These are phyloP conservation scores for Ramaria sp. DNA, from an alignment of 768 basidiomycete species.

Conservation along the genomic window DNA sequence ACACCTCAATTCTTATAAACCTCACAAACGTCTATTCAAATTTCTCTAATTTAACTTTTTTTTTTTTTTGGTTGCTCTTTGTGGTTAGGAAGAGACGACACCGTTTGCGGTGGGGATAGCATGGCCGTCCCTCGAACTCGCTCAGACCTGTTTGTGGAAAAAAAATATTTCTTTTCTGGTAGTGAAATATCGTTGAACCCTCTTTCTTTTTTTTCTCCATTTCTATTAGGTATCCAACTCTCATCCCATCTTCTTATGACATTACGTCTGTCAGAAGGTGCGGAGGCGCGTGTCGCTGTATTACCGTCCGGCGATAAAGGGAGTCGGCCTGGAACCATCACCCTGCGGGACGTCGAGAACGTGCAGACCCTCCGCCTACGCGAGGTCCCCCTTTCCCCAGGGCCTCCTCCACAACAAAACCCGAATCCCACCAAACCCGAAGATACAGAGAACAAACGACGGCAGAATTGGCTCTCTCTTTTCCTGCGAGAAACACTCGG, in stretches of 20 bases:
- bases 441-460: slow-evolving; percentile 7
- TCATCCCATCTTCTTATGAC: slow-evolving; percentile 52
- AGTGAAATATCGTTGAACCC: too few species aligned
- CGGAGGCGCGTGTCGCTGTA: slow-evolving; percentile 37
- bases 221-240: slow-evolving; percentile 37
- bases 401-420: slow-evolving; percentile 9
- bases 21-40: too few species aligned
- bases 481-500: slow-evolving; percentile 59
- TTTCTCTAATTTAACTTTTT: too few species aligned
- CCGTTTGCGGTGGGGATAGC: slow-evolving; percentile 55
- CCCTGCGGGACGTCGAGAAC: slow-evolving; percentile 36
- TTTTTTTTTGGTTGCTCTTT: too few species aligned
- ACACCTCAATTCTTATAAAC: too few species aligned
- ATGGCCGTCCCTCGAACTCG: slow-evolving; percentile 64
- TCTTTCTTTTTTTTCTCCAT: slow-evolving; percentile 9
- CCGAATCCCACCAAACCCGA: slow-evolving; percentile 18
- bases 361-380: slow-evolving; percentile 42
- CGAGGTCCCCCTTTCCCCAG: slow-evolving; percentile 25
- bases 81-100: slow-evolving; percentile 18
- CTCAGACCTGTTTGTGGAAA: slow-evolving; percentile 45
- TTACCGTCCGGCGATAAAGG: background rate
- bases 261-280: slow-evolving; percentile 40
- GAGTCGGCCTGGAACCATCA: slow-evolving; percentile 33
- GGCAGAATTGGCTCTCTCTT: slow-evolving; percentile 57
- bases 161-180: too few species aligned